Evolutionary conservation across 257 asterid species (phyloP).

Genomic region (Solanum bulbocastanum): DNA sequence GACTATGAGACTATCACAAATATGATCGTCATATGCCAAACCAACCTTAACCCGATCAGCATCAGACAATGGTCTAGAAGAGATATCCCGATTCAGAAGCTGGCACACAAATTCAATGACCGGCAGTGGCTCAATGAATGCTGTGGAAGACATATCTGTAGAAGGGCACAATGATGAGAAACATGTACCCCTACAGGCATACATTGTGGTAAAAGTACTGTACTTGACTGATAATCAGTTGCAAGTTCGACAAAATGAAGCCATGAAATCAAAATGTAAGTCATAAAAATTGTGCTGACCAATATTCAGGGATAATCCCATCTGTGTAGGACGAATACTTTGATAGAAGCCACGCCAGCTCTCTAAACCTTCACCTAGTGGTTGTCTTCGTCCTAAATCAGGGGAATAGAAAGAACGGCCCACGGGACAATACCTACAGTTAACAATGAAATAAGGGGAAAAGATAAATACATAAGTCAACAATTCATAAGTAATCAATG

Average conservation of each 20-base stretch:
- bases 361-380: constrained; percentile 91
- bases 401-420: constrained; percentile 90
- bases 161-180: not conserved
- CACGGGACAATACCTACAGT: constrained; percentile 57
- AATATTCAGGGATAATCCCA: constrained; percentile 88
- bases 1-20: not conserved
- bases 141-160: constrained; percentile 97
- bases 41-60: constrained; percentile 94
- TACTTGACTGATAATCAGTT: not conserved
- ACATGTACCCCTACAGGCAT: not conserved
- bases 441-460: not conserved
- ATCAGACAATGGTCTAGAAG: constrained; percentile 73
- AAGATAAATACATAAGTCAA: not conserved
- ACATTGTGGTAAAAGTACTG: not conserved
- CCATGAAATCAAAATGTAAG: not conserved
- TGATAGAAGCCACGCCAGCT: constrained; percentile 98
- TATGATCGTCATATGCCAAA: not conserved
- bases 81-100: constrained; percentile 74
- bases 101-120: constrained; percentile 78
- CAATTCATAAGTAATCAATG: not conserved
- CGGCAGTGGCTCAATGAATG: constrained; percentile 93
- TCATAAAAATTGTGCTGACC: constrained; percentile 34
- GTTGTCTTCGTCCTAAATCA: constrained; percentile 64
- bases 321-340: constrained; percentile 98
- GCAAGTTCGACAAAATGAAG: not conserved